Percentiles rank a stretch among this genome's conserved stretches.
These are phyloP conservation scores for Syzygium jambos DNA, from an alignment of 345 rosid genomes.

Conservation along the genomic window DNA sequence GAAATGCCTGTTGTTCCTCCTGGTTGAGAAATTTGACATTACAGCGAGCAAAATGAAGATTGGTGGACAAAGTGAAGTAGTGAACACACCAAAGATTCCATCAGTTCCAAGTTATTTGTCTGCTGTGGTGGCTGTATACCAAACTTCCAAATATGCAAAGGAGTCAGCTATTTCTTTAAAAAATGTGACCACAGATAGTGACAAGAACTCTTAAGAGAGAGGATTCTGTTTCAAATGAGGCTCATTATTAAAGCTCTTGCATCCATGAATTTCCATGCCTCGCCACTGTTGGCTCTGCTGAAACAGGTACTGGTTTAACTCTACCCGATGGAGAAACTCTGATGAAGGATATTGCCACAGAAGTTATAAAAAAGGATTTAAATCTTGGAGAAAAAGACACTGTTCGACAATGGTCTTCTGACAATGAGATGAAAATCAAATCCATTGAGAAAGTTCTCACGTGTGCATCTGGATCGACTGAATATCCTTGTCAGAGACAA, in stretches of 20 bases:
- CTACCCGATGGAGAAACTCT: neutral
- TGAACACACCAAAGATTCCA: neutral
- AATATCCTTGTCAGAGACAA: too few relatives aligned
- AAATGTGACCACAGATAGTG: neutral
- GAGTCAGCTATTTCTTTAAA: neutral
- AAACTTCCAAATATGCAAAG: neutral
- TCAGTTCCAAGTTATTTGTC: neutral
- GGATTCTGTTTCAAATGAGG: neutral
- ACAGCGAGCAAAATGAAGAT: neutral
- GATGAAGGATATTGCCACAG: neutral
- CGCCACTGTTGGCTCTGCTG: neutral
- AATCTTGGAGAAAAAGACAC: neutral
- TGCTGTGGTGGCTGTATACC: neutral
- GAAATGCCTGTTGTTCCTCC: slow-evolving; percentile 14
- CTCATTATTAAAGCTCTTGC: neutral
- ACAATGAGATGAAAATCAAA: neutral
- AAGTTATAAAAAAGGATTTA: neutral
- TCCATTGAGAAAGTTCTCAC: neutral
- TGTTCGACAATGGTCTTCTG: neutral
- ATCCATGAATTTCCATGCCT: neutral
- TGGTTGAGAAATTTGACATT: slow-evolving; percentile 5
- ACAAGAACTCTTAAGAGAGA: neutral
- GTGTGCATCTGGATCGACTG: too few relatives aligned
- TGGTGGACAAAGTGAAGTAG: neutral
- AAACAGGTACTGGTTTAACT: neutral